Evolutionary conservation across 1,284 basidiomycete species (phyloP), one percentile per base, ranked within the genome.

Genomic region (Irpex sp.): DNA sequence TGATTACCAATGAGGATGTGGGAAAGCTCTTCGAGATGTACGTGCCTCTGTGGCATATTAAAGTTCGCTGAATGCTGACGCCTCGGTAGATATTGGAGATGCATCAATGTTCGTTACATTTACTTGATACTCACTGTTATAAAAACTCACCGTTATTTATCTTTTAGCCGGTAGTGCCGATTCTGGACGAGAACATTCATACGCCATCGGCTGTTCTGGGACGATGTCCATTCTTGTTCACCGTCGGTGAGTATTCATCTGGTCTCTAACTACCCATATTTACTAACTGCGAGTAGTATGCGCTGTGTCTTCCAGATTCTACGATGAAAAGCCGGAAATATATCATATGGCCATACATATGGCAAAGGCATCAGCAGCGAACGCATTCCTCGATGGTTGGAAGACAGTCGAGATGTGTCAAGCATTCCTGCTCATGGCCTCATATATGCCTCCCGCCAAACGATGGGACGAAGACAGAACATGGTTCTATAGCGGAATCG

Each of bases 81-180:
- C 8, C 8, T 21, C 19, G n/a, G 40, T 62, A 78, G 77, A 61
- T 78, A 75, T 68, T 78, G 73, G 67, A 72, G 76, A 52, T 71
- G 73, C 62, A 74, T 78, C 56, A 79, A 78, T 64, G 75, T 75
- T 62, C 74, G 83, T 31, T 86, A 85, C 0, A 72, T 58, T 88
- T 82, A 8, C 75, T 90, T 26, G 76, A 90, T 15, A 87, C 89
- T 67, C 85, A 83, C 26, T 26, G 3, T 15, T 74, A 78, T 21
- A 77, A 89, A 9, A 87, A 52, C 40, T 60, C 9, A 57, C 54
- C 15, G 5, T 8, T 8, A 34, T 36, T 31, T 31, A 5, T 40
- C 51, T 51, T 40, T 4, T 55, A 76, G 74, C 74, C 75, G 11
- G 74, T 73, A 60, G 67, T 79, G 57, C 70, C 71, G 59, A 69